Evolutionary conservation across 192 early-diverging fungal species (phyloP).

Genomic region (Backusella tarrabulga): DNA sequence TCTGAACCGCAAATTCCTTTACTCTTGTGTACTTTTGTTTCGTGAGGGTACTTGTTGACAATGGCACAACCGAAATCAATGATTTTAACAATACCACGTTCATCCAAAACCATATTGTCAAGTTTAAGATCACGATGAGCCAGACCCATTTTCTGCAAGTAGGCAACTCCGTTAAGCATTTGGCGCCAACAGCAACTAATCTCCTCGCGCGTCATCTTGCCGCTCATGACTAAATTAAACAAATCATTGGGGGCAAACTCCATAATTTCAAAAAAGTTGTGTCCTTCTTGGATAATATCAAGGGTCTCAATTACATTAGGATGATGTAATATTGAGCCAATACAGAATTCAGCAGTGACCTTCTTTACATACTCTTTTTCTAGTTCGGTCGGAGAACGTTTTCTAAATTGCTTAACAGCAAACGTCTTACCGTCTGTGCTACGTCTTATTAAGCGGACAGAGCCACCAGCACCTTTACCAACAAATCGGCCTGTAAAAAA

Average conservation of each 20-base stretch:
- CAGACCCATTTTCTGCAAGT: slow-evolving; percentile 77
- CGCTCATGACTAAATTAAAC: slow-evolving; percentile 78
- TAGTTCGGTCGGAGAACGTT: slow-evolving; percentile 59
- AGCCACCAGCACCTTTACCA: slow-evolving; percentile 74
- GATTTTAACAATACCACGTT: slow-evolving; percentile 73
- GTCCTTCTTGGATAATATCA: slow-evolving; percentile 72
- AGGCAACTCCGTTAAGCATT: slow-evolving; percentile 68
- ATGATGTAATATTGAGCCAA: slow-evolving; percentile 77
- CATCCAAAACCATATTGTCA: slow-evolving; percentile 81
- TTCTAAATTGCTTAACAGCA: slow-evolving; percentile 85
- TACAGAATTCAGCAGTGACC: slow-evolving; percentile 84
- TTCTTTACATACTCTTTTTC: slow-evolving; percentile 81
- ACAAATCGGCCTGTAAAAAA: slow-evolving; percentile 39
- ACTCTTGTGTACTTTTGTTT: slow-evolving; percentile 44
- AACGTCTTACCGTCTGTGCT: slow-evolving; percentile 61
- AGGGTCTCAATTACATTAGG: slow-evolving; percentile 78
- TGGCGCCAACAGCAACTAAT: slow-evolving; percentile 85
- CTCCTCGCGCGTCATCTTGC: slow-evolving; percentile 73
- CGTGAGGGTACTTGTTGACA: slow-evolving; percentile 87
- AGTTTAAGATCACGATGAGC: slow-evolving; percentile 86
- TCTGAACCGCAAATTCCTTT: slow-evolving; percentile 84
- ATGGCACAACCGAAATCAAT: slow-evolving; percentile 89
- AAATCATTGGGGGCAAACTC: slow-evolving; percentile 95
- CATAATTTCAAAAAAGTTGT: slow-evolving; percentile 75
- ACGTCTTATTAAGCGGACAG: slow-evolving; percentile 66